Base-by-base conservation (phyloP, 2,329 filamentous ascomycete species). In the Raffaelea ambrosiae region DNA sequence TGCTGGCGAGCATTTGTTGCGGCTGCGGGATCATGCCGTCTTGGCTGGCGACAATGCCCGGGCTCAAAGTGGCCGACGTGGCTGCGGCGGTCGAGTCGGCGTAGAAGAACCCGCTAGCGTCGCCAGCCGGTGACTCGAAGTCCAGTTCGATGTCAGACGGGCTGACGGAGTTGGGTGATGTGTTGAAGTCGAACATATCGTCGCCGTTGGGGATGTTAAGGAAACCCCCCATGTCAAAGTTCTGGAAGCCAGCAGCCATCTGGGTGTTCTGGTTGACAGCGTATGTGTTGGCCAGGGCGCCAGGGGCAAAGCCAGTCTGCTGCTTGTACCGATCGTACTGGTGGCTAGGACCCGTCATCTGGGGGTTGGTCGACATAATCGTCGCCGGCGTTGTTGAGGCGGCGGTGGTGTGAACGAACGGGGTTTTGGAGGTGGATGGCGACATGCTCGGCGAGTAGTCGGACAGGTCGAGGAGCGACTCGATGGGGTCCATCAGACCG, bases 251-350 rank as follows among this genome's bases (percentile, higher is more conserved):
- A 40, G 71, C 22, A 5, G n/a, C 67, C 57, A 81, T 71, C 59
- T 75, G 73, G 56, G 65, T 75, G 54, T 67, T 68, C 60, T 85
- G 76, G 64, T 86, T 89, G 58, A 93, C 78, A 33, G 86, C 85
- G 61, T 93, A 78, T 13, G 90, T 86, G 65, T 80, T 86, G 39
- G 84, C 82, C 53, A 93, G 72, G 46, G 88, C 90, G 53, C 89
- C 89, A 1, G 88, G 84, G 0, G 93, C 88, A 26, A 96, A 82
- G 54, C 90, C 89, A 3, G 93, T 96, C 71, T 96, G 90, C 64
- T 98, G 93, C 70, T 88, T 87, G 72, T 96, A 94, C 61, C 88
- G 82, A 60, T 89, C 87, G 73, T 97, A 97, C 67, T 95, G 88
- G 70, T 96, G 90, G 66, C 88, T 95, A 9, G 93, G 91, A 33